Conservation (phyloP, 108 stramenopile species). For the Craspedostauros australis region DNA sequence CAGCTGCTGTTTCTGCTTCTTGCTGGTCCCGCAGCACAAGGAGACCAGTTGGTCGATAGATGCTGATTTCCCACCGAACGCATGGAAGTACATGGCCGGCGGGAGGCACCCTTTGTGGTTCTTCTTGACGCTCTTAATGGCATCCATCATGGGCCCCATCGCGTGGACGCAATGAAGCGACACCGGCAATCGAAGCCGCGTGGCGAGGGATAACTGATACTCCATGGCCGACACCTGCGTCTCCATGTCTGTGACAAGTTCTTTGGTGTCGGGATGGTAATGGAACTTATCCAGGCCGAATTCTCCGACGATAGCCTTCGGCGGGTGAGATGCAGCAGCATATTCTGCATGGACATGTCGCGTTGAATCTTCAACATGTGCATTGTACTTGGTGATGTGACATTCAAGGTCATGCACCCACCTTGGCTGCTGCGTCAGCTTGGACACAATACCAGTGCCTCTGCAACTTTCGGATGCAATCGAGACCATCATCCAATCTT, state of each 20-base stretch:
- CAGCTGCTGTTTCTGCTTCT: not conserved
- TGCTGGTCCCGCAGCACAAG: conserved; percentile 25
- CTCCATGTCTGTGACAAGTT: conserved; percentile 51
- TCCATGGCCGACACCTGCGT: conserved; percentile 57
- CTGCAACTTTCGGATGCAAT: too few relatives aligned
- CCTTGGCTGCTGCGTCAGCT: not conserved
- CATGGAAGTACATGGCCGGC: conserved; percentile 81
- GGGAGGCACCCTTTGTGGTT: conserved; percentile 30
- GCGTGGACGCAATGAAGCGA: conserved; percentile 75
- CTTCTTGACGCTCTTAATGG: conserved; percentile 11
- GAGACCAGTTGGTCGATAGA: conserved; percentile 56
- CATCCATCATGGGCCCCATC: conserved; percentile 58
- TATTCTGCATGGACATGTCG: not conserved
- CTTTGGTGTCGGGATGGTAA: conserved; percentile 44
- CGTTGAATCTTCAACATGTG: not conserved
- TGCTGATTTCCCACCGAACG: conserved; percentile 77
- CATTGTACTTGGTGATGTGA: not conserved
- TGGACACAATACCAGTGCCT: not conserved
- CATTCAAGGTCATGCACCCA: not conserved
- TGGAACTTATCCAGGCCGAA: conserved; percentile 83
- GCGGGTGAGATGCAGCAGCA: not conserved
- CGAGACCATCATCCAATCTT: conserved; percentile 24
- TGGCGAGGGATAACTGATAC: conserved; percentile 57
- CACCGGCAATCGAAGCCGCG: conserved; percentile 57
- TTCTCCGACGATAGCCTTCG: conserved; percentile 56